Evolutionary conservation across 306 rosid species (phyloP), one percentile per base, ranked within the genome.

Genomic region (Rosa rugosa): DNA sequence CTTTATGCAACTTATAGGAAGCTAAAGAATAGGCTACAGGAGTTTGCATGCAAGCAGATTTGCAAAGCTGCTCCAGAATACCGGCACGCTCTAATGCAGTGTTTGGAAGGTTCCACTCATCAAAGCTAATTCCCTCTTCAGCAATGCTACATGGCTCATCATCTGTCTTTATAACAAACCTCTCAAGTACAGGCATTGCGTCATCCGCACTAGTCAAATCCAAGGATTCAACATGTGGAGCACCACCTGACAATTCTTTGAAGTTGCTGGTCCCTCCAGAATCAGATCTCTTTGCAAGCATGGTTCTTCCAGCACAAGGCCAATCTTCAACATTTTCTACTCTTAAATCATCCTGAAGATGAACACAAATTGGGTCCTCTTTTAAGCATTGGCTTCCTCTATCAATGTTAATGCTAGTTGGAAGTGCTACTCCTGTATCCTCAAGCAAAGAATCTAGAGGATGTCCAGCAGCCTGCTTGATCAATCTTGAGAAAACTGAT

Each of bases 171-270:
- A 93, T 71, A 69, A 93, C 40, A 66, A 93, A 96, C 72, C 94
- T 79, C 86, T 96, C 94, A 76, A 93, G 82, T 85, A 78, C 93
- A 27, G 99, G 96, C 86, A 80, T 77, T 69, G 85, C 73, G 50
- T 84, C 89, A 47, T 83, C 90, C 40, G 77, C 74, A 78, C 76
- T 81, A 77, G 71, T 75, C 84, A 82, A 69, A 85, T 84, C 78
- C 85, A 81, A 74, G 74, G 82, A 42, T 67, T 64, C 86, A 57
- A 77, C 71, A 71, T 56, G 81, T 12, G 78, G 87, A 83, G 89
- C 78, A 81, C 79, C 79, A 71, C 81, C 72, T 41, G 90, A 86
- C 70, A 71, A 72, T 79, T 56, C 81, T 68, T 84, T 76, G 18
- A 78, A 72, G 25, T 81, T 73, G 53, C 83, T 73, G 69, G 62